Evolutionary conservation across 345 rosid genomes (phyloP).

Genomic region (Pistacia atlantica): DNA sequence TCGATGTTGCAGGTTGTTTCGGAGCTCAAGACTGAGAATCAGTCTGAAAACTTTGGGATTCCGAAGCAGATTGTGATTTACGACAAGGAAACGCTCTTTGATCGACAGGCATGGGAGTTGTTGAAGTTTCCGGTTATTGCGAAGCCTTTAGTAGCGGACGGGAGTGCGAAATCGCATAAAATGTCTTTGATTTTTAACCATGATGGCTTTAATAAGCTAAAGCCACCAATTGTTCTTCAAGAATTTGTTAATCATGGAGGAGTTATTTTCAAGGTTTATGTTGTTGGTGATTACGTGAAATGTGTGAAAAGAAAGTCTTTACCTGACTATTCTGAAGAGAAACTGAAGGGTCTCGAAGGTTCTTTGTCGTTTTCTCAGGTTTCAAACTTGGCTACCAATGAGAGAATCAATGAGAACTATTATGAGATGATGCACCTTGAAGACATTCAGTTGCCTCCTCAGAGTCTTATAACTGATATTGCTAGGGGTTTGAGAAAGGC

Average conservation of each 20-base stretch:
- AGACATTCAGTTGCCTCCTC: constrained; percentile 50
- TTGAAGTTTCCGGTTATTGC: constrained; percentile 64
- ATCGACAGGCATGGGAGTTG: constrained; percentile 35
- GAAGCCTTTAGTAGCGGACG: constrained; percentile 62
- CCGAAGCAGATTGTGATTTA: constrained; percentile 64
- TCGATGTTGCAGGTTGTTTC: constrained; percentile 67
- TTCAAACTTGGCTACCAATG: constrained; percentile 45
- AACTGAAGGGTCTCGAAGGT: constrained; percentile 39
- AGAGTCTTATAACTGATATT: constrained; percentile 39
- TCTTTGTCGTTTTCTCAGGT: constrained; percentile 56
- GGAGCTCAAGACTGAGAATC: constrained; percentile 40
- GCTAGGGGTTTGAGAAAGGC: constrained; percentile 56
- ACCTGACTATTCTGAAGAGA: constrained; percentile 58
- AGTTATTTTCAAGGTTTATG: constrained; percentile 64
- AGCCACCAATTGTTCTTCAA: constrained; percentile 62
- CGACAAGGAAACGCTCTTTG: constrained; percentile 46
- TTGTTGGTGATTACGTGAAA: constrained; percentile 54
- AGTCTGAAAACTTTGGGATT: constrained; percentile 40
- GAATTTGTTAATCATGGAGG: constrained; percentile 75
- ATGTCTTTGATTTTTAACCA: constrained; percentile 56
- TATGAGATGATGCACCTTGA: constrained; percentile 42
- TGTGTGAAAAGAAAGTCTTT: constrained; percentile 63
- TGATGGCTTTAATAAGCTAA: constrained; percentile 51
- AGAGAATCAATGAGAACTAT: constrained; percentile 35
- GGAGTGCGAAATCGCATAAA: constrained; percentile 59